Conservation (phyloP, 805 yeast genomes). For the Henningerozyma blattae region DNA sequence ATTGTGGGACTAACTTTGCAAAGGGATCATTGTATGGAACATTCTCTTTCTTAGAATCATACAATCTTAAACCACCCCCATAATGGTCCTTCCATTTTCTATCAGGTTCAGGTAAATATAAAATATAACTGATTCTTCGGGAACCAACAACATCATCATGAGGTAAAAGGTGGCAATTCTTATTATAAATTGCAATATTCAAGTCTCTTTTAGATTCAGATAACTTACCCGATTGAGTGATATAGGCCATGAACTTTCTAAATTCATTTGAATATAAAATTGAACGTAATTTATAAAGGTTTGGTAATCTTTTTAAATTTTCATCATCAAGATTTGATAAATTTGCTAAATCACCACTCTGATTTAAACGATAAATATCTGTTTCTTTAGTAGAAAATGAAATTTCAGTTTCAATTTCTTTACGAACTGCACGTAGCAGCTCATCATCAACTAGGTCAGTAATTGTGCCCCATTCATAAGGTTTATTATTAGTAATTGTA, state of each 20-base stretch:
- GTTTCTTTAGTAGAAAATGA: constrained; percentile 94
- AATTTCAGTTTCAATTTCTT: constrained; percentile 70
- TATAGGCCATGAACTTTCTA: constrained; percentile 60
- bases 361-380: constrained; percentile 87
- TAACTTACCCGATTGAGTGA: constrained; percentile 79
- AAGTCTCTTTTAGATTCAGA: constrained; percentile 89
- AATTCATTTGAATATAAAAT: constrained; percentile 82
- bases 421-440: constrained; percentile 64
- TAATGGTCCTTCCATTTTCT: constrained; percentile 79
- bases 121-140: constrained; percentile 81
- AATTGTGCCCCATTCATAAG: constrained; percentile 87
- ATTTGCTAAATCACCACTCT: constrained; percentile 86
- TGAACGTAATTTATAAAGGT: constrained; percentile 64
- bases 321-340: constrained; percentile 71
- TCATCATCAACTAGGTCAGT: constrained; percentile 62
- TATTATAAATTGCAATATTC: constrained; percentile 81
- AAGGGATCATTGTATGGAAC: constrained; percentile 75
- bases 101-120: constrained; percentile 89
- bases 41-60: constrained; percentile 77
- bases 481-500: constrained; percentile 45
- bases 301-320: constrained; percentile 63
- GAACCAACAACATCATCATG: constrained; percentile 98
- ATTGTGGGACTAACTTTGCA: constrained; percentile 72
- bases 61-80: constrained; percentile 86
- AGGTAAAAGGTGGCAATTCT: constrained; percentile 86